Base-by-base conservation (phyloP, 2,329 filamentous ascomycete species). In the Pleomassaria siparia region DNA sequence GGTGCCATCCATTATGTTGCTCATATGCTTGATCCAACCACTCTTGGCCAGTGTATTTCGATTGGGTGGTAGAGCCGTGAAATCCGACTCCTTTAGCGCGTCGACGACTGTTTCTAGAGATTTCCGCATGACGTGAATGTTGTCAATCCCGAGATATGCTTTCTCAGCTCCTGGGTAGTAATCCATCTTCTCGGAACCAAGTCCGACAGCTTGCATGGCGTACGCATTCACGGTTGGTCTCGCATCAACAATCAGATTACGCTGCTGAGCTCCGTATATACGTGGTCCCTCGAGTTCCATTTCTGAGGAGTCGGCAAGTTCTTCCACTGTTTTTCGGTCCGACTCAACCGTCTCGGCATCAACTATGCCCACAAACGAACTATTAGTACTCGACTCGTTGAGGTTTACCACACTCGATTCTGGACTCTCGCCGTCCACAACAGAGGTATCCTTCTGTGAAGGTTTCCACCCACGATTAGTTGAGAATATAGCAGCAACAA, bases 131-230 rank as follows among this genome's bases (percentile, higher is more conserved):
- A 96, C 91, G 65, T 99, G 94, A 50, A 99, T 97, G 67, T 99
- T 99, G 69, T 95, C 92, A 63, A 99, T 99, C 53, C 89, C 94
- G 46, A 99, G 80, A 66, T 95, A 99, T 24, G 87, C 87, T 71
- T 96, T 96, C 49, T 86, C 87, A 13, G 91, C 90, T 62, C 91
- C 92, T 52, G 87, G 89, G 74, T 99, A 99, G 71, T 96, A 88
- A 55, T 96, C 89, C 89, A 97, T 96, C 63, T 96, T 96, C 72
- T 99, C 94, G 0, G 92, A 96, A 2, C 94, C 94, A 68, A 91
- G 85, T 6, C 94, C 94, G 54, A 92, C 85, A 3, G 91, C 89
- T 69, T 96, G 91, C 81, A 96, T 97, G 6, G 91, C 91, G 58
- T 91, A 85, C 16, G 94, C 94, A 68, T 99, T 99, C 58, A 99